Conservation (phyloP, 176 grass and related monocot species). For the Lolium perenne region DNA sequence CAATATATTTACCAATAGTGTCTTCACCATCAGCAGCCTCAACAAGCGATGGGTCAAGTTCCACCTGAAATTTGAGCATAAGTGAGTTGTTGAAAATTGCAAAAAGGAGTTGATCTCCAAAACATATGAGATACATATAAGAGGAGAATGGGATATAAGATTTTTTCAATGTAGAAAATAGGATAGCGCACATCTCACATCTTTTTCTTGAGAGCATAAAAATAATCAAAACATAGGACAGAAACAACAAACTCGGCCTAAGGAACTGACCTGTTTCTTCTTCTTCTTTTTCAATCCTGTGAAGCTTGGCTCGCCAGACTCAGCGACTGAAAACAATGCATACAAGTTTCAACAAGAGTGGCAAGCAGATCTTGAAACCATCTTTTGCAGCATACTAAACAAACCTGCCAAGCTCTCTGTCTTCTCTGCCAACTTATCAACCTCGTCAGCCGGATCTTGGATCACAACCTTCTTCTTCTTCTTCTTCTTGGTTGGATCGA, state of each 20-base stretch:
- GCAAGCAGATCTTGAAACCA: not conserved
- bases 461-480: conserved; percentile 98
- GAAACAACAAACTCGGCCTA: not conserved
- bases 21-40: conserved; percentile 52
- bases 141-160: conserved; percentile 1
- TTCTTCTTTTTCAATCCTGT: conserved; percentile 96
- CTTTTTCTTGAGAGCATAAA: not conserved
- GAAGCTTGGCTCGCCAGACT: conserved; percentile 68
- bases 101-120: not conserved
- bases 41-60: conserved; percentile 56
- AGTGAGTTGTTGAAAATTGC: conserved; percentile 16
- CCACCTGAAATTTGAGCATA: conserved; percentile 52
- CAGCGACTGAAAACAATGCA: conserved; percentile 51
- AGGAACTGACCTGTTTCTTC: conserved; percentile 82
- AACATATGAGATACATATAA: not conserved
- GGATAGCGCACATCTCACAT: not conserved
- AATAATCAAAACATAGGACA: not conserved
- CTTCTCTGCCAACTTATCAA: conserved; percentile 77
- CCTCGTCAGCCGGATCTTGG: conserved; percentile 78
- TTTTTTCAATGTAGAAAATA: not conserved
- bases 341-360: conserved; percentile 19
- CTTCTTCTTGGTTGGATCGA: conserved; percentile 98
- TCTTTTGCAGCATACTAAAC: not conserved
- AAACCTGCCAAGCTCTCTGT: conserved; percentile 64
- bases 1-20: conserved; percentile 44